A percentile compares a stretch with the other conserved stretches of the same genome.
phyloP scores from a whole-genome alignment of 148 eudicot species.

The Heliamphora exappendiculata region DNA sequence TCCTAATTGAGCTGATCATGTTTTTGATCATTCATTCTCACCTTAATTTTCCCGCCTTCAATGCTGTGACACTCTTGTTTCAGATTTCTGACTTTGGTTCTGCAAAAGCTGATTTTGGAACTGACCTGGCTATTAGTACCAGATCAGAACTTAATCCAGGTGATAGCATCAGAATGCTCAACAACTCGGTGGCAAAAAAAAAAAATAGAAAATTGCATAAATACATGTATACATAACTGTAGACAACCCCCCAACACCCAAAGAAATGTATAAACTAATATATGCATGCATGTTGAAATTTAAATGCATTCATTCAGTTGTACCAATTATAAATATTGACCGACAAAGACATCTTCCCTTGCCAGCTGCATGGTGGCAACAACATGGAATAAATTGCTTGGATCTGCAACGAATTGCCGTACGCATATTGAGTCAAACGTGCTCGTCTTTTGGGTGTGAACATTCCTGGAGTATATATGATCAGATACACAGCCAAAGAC shows the following conservation, averaged over 20 bases:
- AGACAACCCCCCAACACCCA: no score
- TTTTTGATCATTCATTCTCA: neutral
- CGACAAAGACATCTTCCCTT: constrained; percentile 18
- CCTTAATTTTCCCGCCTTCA: neutral
- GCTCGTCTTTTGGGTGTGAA: constrained; percentile 79
- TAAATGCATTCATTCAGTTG: neutral
- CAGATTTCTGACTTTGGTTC: constrained; percentile 87
- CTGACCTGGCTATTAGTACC: constrained; percentile 88
- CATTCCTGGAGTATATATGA: constrained; percentile 85
- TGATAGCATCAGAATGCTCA: constrained; percentile 17
- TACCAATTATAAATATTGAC: neutral
- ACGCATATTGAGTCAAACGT: constrained; percentile 83
- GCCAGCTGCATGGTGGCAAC: constrained; percentile 98
- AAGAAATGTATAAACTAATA: neutral
- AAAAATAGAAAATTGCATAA: neutral
- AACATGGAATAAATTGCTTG: constrained; percentile 86
- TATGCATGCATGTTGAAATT: neutral
- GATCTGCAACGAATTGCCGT: constrained; percentile 82
- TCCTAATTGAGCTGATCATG: neutral
- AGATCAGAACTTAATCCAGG: constrained; percentile 96
- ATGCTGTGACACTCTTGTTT: constrained; percentile 8
- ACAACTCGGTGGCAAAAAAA: neutral
- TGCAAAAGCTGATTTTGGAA: constrained; percentile 97
- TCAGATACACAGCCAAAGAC: constrained; percentile 49
- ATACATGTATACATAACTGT: neutral